Evolutionary conservation across 768 basidiomycete genomes (phyloP).

Genomic region (Panus rudis): DNA sequence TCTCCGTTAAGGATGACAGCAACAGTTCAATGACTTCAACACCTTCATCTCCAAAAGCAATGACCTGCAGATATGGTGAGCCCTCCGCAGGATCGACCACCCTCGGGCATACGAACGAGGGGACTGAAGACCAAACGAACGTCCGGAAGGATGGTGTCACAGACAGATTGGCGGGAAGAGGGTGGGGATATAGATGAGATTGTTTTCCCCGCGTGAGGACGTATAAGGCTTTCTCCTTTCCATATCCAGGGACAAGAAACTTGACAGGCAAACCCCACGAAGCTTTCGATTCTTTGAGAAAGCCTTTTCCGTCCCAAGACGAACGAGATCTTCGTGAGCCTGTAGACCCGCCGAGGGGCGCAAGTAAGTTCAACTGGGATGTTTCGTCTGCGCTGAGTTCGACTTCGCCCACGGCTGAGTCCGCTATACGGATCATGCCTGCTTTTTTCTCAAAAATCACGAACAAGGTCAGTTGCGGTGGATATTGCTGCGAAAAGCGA

Average conservation of each 20-base stretch:
- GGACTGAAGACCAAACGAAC: conserved; percentile 52
- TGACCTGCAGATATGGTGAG: conserved; percentile 49
- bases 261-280: conserved; percentile 45
- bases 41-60: conserved; percentile 64
- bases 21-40: conserved; percentile 68
- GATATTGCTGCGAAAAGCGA: conserved; percentile 36
- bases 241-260: conserved; percentile 31
- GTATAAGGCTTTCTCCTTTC: conserved; percentile 38
- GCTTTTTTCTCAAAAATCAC: conserved; percentile 86
- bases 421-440: conserved; percentile 71
- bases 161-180: conserved; percentile 49
- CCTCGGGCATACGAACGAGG: conserved; percentile 48
- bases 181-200: conserved; percentile 62
- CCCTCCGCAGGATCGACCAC: conserved; percentile 31
- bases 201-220: conserved; percentile 63
- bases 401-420: conserved; percentile 76
- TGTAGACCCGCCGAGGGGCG: conserved; percentile 15
- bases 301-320: conserved; percentile 37
- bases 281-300: conserved; percentile 31
- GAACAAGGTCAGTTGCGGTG: conserved; percentile 72
- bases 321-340: conserved; percentile 33
- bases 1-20: conserved; percentile 37
- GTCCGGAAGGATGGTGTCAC: conserved; percentile 44
- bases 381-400: conserved; percentile 48
- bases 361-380: conserved; percentile 15